Conservation (phyloP, 345 rosid species). For the rapeseed (Brassica napus) region Da-Ae NC_063448.1:15529501-15530000, state of each 20-base stretch:
- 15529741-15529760: slow-evolving; percentile 62
- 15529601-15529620: slow-evolving; percentile 82
- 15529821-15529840: neutral
- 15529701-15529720: slow-evolving; percentile 62
- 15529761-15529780: neutral
- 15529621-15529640: slow-evolving; percentile 93
- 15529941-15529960: slow-evolving; percentile 78
- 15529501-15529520: neutral
- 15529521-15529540: neutral
- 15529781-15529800: neutral
- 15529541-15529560: neutral
- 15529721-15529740: slow-evolving; percentile 92
- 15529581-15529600: slow-evolving; percentile 85
- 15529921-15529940: slow-evolving; percentile 84
- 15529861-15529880: slow-evolving; percentile 96
- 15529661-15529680: slow-evolving; percentile 93
- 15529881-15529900: slow-evolving; percentile 87
- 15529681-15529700: slow-evolving; percentile 85
- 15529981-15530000: too few species aligned
- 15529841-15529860: slow-evolving; percentile 39
- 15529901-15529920: slow-evolving; percentile 85
- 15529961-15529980: neutral
- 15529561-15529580: slow-evolving; percentile 68
- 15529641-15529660: slow-evolving; percentile 97
- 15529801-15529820: neutral